Evolutionary conservation across 1,139 yeast genomes (phyloP), one percentile per base, ranked within the genome.

Genomic region (Diutina siamensis): DNA sequence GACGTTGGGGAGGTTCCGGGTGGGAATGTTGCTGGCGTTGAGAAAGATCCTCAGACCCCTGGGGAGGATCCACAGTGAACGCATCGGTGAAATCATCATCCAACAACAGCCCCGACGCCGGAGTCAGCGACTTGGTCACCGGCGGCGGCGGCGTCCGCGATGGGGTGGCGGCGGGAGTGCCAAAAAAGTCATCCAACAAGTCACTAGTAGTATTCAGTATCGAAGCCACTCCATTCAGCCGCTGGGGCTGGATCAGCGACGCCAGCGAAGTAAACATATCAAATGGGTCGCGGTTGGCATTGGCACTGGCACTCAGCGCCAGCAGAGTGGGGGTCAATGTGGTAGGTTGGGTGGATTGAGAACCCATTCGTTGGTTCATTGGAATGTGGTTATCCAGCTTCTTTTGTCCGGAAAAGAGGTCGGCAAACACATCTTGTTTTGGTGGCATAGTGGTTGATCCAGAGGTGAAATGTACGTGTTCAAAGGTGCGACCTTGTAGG

Each of bases 81-180:
- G 65, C 68, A 53, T 71, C 75, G 1, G 65, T 64, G 48, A 71
- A 71, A 1, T 69, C 75, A 44, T 69, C 76, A 46, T 69, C 74
- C 42, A 70, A 51, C 46, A 68, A 21, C 40, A 35, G 60, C 35
- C 17, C 57, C 7, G 60, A 58, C n/a, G 38, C 19, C 15, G n/a
- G 9, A 44, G 12, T 10, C 28, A 15, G 15, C 3, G 36, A 10
- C 15, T 42, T 19, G 44, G 47, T 49, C 25, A 22, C n/a, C n/a
- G n/a, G n/a, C n/a, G n/a, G n/a, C n/a, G n/a, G n/a, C n/a, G n/a
- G n/a, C 7, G 36, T n/a, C 9, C n/a, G 13, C 8, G 28, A 13
- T 32, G 20, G 27, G 17, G 44, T 10, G 13, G n/a, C n/a, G n/a
- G n/a, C n/a, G n/a, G n/a, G 28, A 2, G 38, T 18, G 13, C 36